Conservation (phyloP, 1,284 basidiomycete species). For the Papiliotrema flavescens region DNA sequence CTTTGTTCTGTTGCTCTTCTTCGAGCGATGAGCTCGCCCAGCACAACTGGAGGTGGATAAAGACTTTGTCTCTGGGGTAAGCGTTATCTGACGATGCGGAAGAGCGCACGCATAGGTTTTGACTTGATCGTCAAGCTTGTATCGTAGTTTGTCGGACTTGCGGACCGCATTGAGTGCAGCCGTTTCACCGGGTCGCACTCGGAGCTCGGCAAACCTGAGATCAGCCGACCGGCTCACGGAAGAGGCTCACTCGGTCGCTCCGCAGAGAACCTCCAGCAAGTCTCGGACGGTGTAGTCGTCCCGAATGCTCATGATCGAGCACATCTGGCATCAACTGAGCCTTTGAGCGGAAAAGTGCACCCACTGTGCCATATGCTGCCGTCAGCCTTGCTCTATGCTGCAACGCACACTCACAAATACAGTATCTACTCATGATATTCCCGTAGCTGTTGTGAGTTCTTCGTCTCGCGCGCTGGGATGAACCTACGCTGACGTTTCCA, state of each 20-base stretch:
- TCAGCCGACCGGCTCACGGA: neutral
- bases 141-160: slow-evolving; percentile 29
- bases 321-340: slow-evolving; percentile 9
- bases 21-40: slow-evolving; percentile 38
- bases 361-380: slow-evolving; percentile 16
- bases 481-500: slow-evolving; percentile 7
- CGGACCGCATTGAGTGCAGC: slow-evolving; percentile 37
- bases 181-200: slow-evolving; percentile 41
- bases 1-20: slow-evolving; percentile 14
- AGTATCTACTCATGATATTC: slow-evolving; percentile 35
- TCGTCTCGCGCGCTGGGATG: neutral
- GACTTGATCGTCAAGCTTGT: slow-evolving; percentile 19
- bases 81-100: neutral
- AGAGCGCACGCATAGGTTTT: slow-evolving; percentile 29
- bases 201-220: slow-evolving; percentile 36
- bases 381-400: neutral
- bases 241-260: slow-evolving; percentile 15
- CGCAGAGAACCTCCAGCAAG: slow-evolving; percentile 25
- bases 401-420: slow-evolving; percentile 23
- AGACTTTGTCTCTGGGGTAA: slow-evolving; percentile 45
- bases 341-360: neutral
- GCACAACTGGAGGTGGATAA: slow-evolving; percentile 39
- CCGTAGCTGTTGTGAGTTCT: slow-evolving; percentile 16
- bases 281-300: slow-evolving; percentile 16
- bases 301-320: slow-evolving; percentile 20